These are phyloP conservation scores for Aegilops tauschii DNA, from an alignment of 176 grass and related monocot genomes.

Conservation along the genomic window DNA sequence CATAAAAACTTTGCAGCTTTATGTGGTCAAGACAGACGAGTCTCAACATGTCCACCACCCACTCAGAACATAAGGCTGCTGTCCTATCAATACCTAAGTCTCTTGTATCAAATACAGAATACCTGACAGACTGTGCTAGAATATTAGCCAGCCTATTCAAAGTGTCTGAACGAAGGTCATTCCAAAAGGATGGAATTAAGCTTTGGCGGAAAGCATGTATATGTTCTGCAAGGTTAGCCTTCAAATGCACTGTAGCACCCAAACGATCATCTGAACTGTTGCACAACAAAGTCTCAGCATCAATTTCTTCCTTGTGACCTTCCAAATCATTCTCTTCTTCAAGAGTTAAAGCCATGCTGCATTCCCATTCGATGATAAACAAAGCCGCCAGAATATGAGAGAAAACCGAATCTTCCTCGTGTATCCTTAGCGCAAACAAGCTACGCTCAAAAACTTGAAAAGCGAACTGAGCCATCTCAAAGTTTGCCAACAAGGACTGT, in stretches of 20 bases:
- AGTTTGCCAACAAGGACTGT: constrained; percentile 24
- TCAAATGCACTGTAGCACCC: constrained; percentile 37
- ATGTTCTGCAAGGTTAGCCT: constrained; percentile 53
- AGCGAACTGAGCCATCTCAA: constrained; percentile 54
- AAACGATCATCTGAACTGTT: constrained; percentile 27
- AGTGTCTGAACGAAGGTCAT: constrained; percentile 41
- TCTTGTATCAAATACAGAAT: constrained; percentile 58
- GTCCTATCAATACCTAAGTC: constrained; percentile 35
- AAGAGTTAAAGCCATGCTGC: constrained; percentile 47
- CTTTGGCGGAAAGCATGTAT: constrained; percentile 51
- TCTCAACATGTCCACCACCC: constrained; percentile 60
- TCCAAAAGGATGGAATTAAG: constrained; percentile 67
- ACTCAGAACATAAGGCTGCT: constrained; percentile 61
- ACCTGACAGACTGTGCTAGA: constrained; percentile 76
- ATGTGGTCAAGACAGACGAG: constrained; percentile 52
- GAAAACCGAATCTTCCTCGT: constrained; percentile 54
- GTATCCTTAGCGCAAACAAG: constrained; percentile 47
- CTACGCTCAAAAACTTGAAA: constrained; percentile 77
- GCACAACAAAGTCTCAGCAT: constrained; percentile 2
- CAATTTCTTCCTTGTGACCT: constrained; percentile 14
- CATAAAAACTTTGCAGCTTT: constrained; percentile 60
- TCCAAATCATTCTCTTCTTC: constrained; percentile 36
- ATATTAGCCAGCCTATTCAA: constrained; percentile 54
- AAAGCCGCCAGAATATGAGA: constrained; percentile 69
- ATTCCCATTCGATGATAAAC: constrained; percentile 84